Percentiles rank a stretch among this genome's conserved stretches.
phyloP scores from a whole-genome alignment of 805 yeast species.

The Isabelozyma gotoi region DNA sequence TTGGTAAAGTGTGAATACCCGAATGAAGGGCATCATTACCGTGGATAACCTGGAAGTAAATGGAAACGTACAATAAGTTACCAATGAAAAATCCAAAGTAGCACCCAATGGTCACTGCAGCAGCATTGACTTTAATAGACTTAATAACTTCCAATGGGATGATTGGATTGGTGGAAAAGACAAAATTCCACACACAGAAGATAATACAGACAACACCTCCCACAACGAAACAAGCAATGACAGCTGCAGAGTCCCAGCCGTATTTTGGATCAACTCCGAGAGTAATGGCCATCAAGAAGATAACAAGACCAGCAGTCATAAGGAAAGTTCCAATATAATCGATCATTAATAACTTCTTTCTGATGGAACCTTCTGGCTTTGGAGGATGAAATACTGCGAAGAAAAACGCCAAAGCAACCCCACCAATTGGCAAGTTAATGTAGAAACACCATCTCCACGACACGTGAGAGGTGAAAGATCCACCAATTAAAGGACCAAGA shows the following conservation, averaged over 20 bases:
- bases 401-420: constrained; percentile 34
- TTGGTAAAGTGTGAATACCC: constrained; percentile 39
- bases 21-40: constrained; percentile 33
- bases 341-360: constrained; percentile 31
- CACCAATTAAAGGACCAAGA: constrained; percentile 59
- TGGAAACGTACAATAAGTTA: constrained; percentile 7
- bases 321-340: constrained; percentile 44
- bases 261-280: constrained; percentile 44
- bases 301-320: constrained; percentile 34
- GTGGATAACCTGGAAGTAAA: constrained; percentile 44
- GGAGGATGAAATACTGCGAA: constrained; percentile 40
- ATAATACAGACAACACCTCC: constrained; percentile 30
- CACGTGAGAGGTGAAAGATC: constrained; percentile 50
- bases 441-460: constrained; percentile 73
- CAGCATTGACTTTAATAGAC: constrained; percentile 26
- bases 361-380: constrained; percentile 26
- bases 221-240: constrained; percentile 42
- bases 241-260: constrained; percentile 50
- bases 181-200: constrained; percentile 35
- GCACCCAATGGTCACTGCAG: constrained; percentile 27
- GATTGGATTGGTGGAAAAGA: constrained; percentile 35
- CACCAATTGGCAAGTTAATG: constrained; percentile 61
- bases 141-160: constrained; percentile 36
- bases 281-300: constrained; percentile 43
- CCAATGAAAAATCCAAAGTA: constrained; percentile 37